Evolutionary conservation across 1,284 basidiomycete species (phyloP), one percentile per base, ranked within the genome.

Genomic region (Papiliotrema nemorosa): DNA sequence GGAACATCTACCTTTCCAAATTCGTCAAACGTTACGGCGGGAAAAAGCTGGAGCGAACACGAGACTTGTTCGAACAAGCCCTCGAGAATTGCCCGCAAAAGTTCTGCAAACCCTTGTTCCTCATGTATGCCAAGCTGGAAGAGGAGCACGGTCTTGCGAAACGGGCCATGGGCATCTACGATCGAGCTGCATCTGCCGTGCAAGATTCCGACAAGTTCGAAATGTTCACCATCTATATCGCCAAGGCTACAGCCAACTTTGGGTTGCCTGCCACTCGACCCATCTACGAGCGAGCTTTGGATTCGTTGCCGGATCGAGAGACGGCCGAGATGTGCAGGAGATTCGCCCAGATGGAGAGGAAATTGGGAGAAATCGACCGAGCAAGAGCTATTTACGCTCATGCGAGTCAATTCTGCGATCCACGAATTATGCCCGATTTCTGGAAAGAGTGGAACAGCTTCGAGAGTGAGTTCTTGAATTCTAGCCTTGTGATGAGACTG

Each of bases 1-100:
- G 96, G 94, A 98, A 99, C 71, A 94, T 97, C 52, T 99, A 97
- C 74, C 78, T 99, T 35, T 87, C 89, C 52, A 97, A 97, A 76
- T 99, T 99, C 69, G 83, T 94, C 58, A 94, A 92, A 76, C 86
- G 96, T 72, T 97, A 96, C 76, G 90, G 88, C 44, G 96, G 94
- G 10, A 80, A 84, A 43, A 98, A 97, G 77, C 78, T 99, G 20
- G 96, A 99, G 72, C 85, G 96, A 45, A 84, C 92, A 13, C 84
- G 96, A 49, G 96, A 99, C 73, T 79, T 98, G 34, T 99, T 98
- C 69, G 96, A 98, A 69, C 96, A 99, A 68, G 92, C 96, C 0
- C 77, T 99, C 21, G 92, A 97, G 63, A 91, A 93, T 68, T 98
- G 94, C 64, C 96, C 93, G 1, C 78, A 87, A 3, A 96, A 97